Percentiles rank a stretch among this genome's conserved stretches.
Conservation (phyloP, 2,329 filamentous ascomycete species). For the Colletotrichum eleusines region DNA sequence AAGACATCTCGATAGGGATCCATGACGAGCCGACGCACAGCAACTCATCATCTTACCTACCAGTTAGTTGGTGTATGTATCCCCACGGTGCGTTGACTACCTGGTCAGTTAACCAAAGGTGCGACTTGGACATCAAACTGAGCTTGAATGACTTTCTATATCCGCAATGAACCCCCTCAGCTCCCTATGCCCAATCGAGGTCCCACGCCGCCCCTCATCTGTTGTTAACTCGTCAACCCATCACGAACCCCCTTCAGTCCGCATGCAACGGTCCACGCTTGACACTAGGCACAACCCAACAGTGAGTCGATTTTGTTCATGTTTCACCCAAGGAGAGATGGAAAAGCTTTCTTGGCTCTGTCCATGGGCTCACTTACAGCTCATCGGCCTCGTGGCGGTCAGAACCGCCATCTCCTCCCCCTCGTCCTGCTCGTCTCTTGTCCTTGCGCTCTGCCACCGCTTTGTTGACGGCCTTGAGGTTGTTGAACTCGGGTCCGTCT, state of each 20-base stretch:
- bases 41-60: neutral
- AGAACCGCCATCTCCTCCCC: neutral
- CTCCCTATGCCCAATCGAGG: neutral
- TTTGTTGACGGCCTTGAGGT: conserved; percentile 52
- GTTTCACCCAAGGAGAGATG: neutral
- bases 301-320: conserved; percentile 36
- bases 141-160: neutral
- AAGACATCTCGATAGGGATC: conserved; percentile 1
- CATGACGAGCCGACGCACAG: neutral
- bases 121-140: neutral
- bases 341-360: conserved; percentile 20
- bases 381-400: conserved; percentile 30
- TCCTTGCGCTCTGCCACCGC: conserved; percentile 42
- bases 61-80: neutral
- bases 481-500: conserved; percentile 64
- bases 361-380: conserved; percentile 38
- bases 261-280: conserved; percentile 7
- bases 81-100: too few relatives aligned
- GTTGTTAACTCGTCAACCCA: neutral
- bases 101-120: too few relatives aligned
- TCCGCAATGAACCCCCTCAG: too few relatives aligned
- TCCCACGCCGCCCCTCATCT: neutral
- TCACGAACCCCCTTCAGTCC: conserved; percentile 7
- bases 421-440: neutral
- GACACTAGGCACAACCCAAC: conserved; percentile 32